Evolutionary conservation across 768 basidiomycete genomes (phyloP).

Genomic region (Tricholoma hemisulphureum): DNA sequence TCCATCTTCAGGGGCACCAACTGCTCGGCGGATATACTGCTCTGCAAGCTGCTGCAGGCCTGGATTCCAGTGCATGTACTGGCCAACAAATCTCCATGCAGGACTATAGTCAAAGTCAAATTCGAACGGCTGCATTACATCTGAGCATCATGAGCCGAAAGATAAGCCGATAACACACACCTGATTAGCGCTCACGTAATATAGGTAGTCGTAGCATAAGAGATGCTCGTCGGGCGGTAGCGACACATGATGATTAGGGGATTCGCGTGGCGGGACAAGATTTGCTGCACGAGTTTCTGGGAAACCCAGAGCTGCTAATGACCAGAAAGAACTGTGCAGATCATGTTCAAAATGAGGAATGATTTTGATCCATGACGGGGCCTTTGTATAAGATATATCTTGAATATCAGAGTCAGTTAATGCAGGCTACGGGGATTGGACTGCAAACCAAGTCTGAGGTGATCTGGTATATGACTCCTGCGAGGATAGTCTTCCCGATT

Average conservation of each 20-base stretch:
- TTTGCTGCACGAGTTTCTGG: slow-evolving; percentile 41
- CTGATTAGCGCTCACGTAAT: slow-evolving; percentile 47
- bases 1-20: slow-evolving; percentile 36
- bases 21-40: slow-evolving; percentile 43
- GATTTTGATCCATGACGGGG: slow-evolving; percentile 48
- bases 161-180: slow-evolving; percentile 25
- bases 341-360: slow-evolving; percentile 46
- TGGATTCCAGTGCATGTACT: slow-evolving; percentile 50
- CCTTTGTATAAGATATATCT: slow-evolving; percentile 55
- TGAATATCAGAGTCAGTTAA: slow-evolving; percentile 14
- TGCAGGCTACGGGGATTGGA: background rate
- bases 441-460: slow-evolving; percentile 41
- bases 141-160: slow-evolving; percentile 6
- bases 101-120: slow-evolving; percentile 57
- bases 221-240: slow-evolving; percentile 53
- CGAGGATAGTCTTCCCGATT: slow-evolving; percentile 38
- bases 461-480: slow-evolving; percentile 33
- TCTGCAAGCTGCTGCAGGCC: slow-evolving; percentile 41
- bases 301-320: slow-evolving; percentile 45
- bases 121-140: slow-evolving; percentile 45
- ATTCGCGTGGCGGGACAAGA: slow-evolving; percentile 40
- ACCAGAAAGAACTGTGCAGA: slow-evolving; percentile 44
- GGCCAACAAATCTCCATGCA: slow-evolving; percentile 56
- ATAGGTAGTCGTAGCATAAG: slow-evolving; percentile 53
- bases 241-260: slow-evolving; percentile 37